phyloP scores from a whole-genome alignment of 495 filamentous ascomycete species.

The Podospora sp. region DNA sequence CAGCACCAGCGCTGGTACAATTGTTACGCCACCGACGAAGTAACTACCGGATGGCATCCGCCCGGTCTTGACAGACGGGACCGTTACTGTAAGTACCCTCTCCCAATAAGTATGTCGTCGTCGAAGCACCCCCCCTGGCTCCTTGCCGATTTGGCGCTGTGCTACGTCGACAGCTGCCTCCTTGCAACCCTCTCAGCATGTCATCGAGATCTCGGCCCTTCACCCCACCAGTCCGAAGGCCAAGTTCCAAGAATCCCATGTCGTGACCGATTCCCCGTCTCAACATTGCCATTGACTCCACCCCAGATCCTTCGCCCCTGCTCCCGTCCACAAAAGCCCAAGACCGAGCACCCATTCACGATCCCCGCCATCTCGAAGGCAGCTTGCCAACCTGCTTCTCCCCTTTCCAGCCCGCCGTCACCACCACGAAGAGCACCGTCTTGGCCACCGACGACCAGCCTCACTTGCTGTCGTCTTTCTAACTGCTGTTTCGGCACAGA shows the following conservation, averaged over 20 bases:
- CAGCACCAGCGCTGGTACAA: background rate
- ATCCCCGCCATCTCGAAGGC: conserved; percentile 7
- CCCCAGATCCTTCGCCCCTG: conserved; percentile 16
- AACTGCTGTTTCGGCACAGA: background rate
- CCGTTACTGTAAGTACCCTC: conserved; percentile 18
- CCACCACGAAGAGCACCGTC: background rate
- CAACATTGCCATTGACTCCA: conserved; percentile 36
- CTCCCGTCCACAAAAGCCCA: conserved; percentile 9
- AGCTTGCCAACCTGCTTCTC: background rate
- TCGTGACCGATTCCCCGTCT: conserved; percentile 29
- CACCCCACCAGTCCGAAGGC: conserved; percentile 33
- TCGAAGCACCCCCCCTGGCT: conserved; percentile 17
- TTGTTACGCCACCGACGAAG: conserved; percentile 14
- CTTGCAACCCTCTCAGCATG: conserved; percentile 30
- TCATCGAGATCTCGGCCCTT: conserved; percentile 39
- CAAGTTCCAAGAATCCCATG: conserved; percentile 38
- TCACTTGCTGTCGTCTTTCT: background rate
- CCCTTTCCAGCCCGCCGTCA: background rate
- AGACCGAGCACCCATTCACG: conserved; percentile 5
- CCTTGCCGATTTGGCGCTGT: conserved; percentile 31
- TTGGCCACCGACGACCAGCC: background rate
- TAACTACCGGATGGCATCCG: background rate
- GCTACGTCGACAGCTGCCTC: conserved; percentile 30
- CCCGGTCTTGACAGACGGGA: conserved; percentile 2
- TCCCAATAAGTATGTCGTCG: conserved; percentile 6